Conservation (phyloP, 2,329 filamentous ascomycete genomes). For the Hypoxylon sp. region DNA sequence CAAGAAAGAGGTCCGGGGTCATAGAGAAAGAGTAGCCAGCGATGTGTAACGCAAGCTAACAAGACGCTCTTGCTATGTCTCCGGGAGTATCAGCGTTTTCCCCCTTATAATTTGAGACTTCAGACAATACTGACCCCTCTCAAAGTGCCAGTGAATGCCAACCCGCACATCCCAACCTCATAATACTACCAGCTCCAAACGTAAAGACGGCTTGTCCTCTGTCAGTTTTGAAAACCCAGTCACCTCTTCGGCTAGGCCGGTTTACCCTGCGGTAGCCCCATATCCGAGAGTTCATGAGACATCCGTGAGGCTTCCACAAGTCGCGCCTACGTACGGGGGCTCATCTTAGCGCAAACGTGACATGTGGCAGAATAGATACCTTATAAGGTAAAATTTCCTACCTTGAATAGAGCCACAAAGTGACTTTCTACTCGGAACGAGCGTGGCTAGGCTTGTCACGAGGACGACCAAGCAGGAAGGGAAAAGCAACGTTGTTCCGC, state of each 20-base stretch:
- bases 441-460: background rate
- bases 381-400: background rate
- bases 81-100: background rate
- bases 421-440: background rate
- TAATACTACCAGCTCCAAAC: background rate
- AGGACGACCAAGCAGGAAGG: too few species aligned
- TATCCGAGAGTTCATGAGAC: constrained; percentile 11
- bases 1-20: background rate
- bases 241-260: background rate
- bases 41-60: background rate
- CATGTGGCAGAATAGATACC: too few species aligned
- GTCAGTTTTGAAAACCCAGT: background rate
- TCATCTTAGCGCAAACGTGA: background rate
- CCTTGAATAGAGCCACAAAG: background rate
- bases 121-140: background rate
- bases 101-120: background rate
- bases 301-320: background rate
- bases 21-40: background rate
- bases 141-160: background rate
- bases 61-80: background rate
- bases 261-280: background rate
- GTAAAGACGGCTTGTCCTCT: background rate
- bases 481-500: too few species aligned
- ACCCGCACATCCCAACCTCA: background rate
- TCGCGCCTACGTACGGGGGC: background rate